phyloP scores from a whole-genome alignment of 75 land plant species.

The Selaginella tamariscina region DNA sequence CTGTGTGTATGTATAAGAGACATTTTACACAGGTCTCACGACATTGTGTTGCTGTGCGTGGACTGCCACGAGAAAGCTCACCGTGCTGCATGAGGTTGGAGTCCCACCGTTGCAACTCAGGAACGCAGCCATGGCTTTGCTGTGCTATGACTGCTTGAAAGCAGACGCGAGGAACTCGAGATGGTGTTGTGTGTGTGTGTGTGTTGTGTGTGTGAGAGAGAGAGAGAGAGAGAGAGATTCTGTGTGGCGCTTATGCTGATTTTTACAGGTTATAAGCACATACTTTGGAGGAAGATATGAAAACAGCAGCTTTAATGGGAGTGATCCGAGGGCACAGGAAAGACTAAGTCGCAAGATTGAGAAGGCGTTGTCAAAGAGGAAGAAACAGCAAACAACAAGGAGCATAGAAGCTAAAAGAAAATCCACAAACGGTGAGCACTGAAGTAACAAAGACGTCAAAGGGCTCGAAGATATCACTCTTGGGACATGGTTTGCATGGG shows the following conservation, averaged over 20 bases:
- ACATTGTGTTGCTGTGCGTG: constrained; percentile 6
- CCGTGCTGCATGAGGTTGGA: not conserved
- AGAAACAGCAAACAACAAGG: no score
- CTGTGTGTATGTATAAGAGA: not conserved
- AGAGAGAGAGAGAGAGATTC: not conserved
- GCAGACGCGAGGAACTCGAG: not conserved
- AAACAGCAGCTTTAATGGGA: constrained; percentile 2
- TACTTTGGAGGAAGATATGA: constrained; percentile 6
- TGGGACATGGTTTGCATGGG: constrained; percentile 6
- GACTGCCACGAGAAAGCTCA: constrained; percentile 11
- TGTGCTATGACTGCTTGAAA: not conserved
- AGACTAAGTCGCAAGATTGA: not conserved
- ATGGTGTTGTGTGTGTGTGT: not conserved
- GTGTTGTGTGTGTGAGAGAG: not conserved
- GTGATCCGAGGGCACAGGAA: not conserved
- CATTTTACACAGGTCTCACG: constrained; percentile 6
- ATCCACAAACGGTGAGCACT: not conserved
- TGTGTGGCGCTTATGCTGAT: not conserved
- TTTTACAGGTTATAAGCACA: not conserved
- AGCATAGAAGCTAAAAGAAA: not conserved
- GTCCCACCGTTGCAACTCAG: constrained; percentile 3
- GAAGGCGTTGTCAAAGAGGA: not conserved
- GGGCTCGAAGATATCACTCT: not conserved
- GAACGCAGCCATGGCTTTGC: not conserved
- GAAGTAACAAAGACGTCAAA: not conserved